Evolutionary conservation across 140 eudicot genomes (phyloP), one percentile per base, ranked within the genome.

Genomic region (Flaveria floridana): DNA sequence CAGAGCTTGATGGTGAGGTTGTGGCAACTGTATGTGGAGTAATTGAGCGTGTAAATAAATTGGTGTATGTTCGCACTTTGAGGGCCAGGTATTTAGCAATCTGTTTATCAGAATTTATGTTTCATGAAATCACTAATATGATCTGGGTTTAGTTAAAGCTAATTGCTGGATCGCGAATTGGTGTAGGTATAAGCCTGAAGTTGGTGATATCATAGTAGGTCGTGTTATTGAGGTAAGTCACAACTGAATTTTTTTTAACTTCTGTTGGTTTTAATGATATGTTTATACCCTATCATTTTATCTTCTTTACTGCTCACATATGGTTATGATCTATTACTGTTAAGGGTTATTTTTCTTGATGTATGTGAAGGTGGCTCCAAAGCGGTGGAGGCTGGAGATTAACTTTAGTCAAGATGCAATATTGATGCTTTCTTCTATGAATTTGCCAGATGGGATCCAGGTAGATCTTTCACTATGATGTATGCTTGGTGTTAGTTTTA

Each of bases 381-480:
- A 94, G 78, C 87, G 97, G 30, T 94, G 99, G 99, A 90, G 89
- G 74, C 69, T 90, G 84, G 99, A 94, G 84, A 87, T 94, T 28
- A 94, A 94, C 75, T 85, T 86, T 70, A 90, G 86, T 84, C 99
- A 94, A 79, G 90, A 94, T 85, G 99, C 97, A 13, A 91, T 88
- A 2, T 76, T 94, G 85, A 94, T 94, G 97, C 97, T 94, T 82
- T 94, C 99, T 71, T 94, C 97, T 2, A 89, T 90, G 94, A 94
- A 84, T 72, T 74, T 90, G 78, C 97, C 92, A 46, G 95, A 94
- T 75, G 96, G 95, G 71, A 84, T 94, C 58, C 97, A 90, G 95
- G 99, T 90, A 80, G 34, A 18, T 41, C 15, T 79, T 34, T 20
- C 47, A 62, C 61, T 14, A 1, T 79, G 23, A 25, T 37, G 13